Evolutionary conservation across 2,329 filamentous ascomycete species (phyloP), one percentile per base, ranked within the genome.

Genomic region (Cercospora zeina): DNA sequence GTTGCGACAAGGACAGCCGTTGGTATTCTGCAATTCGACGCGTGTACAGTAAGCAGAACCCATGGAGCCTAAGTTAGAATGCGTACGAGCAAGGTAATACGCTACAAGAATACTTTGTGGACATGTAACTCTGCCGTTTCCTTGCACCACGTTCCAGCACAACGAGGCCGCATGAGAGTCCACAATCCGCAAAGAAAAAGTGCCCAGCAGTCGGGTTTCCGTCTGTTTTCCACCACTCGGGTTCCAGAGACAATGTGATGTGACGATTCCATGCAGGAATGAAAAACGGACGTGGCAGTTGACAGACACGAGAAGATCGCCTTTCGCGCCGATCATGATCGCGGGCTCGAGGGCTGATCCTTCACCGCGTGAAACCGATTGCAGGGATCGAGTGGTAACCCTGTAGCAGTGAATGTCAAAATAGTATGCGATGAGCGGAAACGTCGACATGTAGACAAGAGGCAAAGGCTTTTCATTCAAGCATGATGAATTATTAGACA

Each of bases 231-330:
- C 42, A 49, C 42, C 13, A 30, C 42, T 10, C 21, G 21, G 1
- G 6, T 30, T 13, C 42, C 24, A 27, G 24, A n/a, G n/a, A 49
- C n/a, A 27, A 27, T 49, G 42, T 14, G 6, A 24, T 24, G 21
- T 3, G 42, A 49, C 42, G 42, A 49, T 27, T 21, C 27, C 13
- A 49, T 49, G 42, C 42, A 47, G 21, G 19, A 24, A 7, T 37
- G 3, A 11, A 14, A 14, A 13, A 37, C 13, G 42, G n/a, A n/a
- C n/a, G n/a, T 27, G 24, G 24, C 24, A 27, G 24, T 27, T 27
- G 24, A 6, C 24, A 53, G 27, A 53, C 27, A 53, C n/a, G n/a
- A 53, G 42, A 34, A 31, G 49, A 53, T 53, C 27, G 49, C n/a
- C 11, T n/a, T 31, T 53, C 24, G n/a, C 19, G 30, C 49, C 49